Evolutionary conservation across 1,284 basidiomycete genomes (phyloP).

Genomic region (Laetiporus sulphureus): DNA sequence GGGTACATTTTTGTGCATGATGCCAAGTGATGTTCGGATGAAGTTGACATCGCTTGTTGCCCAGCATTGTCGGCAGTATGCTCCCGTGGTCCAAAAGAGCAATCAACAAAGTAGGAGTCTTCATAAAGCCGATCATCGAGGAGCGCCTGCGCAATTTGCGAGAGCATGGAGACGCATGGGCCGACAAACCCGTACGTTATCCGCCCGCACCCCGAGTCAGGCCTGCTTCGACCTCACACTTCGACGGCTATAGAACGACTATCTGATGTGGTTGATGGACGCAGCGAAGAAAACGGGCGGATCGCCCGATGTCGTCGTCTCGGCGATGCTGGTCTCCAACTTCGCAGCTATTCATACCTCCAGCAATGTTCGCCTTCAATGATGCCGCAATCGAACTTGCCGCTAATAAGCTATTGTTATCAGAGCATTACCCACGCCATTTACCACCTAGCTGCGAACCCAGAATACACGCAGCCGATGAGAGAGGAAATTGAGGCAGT

Average conservation of each 20-base stretch:
- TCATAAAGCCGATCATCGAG: constrained; percentile 20
- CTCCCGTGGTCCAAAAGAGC: constrained; percentile 11
- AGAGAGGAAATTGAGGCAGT: constrained; percentile 37
- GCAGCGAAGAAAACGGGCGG: constrained; percentile 3
- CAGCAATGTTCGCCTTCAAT: constrained; percentile 13
- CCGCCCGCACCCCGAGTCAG: too few species aligned
- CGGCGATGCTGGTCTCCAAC: constrained; percentile 19
- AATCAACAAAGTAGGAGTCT: neutral
- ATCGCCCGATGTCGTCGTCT: constrained; percentile 9
- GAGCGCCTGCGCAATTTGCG: neutral
- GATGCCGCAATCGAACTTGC: too few species aligned
- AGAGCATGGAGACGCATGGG: constrained; percentile 1
- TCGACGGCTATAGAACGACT: constrained; percentile 5
- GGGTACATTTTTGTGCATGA: constrained; percentile 26
- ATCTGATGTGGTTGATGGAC: constrained; percentile 5
- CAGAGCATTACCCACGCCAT: constrained; percentile 33
- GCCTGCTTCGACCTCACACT: too few species aligned
- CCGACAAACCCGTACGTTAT: constrained; percentile 3
- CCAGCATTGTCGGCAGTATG: constrained; percentile 15
- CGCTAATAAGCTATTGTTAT: too few species aligned
- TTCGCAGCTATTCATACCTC: constrained; percentile 26
- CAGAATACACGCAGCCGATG: constrained; percentile 31
- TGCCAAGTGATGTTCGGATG: neutral
- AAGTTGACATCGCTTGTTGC: neutral
- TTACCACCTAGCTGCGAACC: constrained; percentile 34